Conservation (phyloP, 148 eudicot genomes). For the Polygonum aviculare region DNA sequence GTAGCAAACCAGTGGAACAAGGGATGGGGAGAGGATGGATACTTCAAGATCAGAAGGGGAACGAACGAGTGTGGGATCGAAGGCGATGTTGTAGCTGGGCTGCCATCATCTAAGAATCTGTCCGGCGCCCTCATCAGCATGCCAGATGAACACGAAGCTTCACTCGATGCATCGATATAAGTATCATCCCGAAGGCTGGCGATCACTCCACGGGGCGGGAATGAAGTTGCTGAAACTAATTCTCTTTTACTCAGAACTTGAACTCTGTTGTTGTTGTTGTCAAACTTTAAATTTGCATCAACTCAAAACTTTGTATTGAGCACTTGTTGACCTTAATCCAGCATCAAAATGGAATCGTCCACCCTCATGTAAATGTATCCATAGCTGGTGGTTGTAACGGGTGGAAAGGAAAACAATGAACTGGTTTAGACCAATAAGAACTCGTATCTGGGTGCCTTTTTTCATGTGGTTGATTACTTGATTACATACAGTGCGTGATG, state of each 20-base stretch:
- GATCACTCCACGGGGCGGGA: neutral
- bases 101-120: constrained; percentile 65
- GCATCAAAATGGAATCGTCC: neutral
- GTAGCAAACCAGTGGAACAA: constrained; percentile 91
- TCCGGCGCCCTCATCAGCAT: neutral
- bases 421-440: neutral
- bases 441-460: neutral
- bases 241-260: neutral
- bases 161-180: constrained; percentile 30
- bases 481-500: neutral
- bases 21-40: constrained; percentile 98
- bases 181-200: neutral
- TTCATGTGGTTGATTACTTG: neutral
- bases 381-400: neutral
- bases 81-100: constrained; percentile 60
- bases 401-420: too few relatives aligned
- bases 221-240: neutral
- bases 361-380: neutral
- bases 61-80: constrained; percentile 90
- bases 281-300: neutral
- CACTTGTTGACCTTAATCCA: neutral
- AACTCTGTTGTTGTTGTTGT: neutral
- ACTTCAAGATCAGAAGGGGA: constrained; percentile 85
- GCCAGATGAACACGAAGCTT: constrained; percentile 16
- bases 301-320: neutral